A percentile compares a stretch with the other conserved stretches of the same genome.
Conservation (phyloP, 352 stramenopile genomes). For the Pythium coloratum region DNA sequence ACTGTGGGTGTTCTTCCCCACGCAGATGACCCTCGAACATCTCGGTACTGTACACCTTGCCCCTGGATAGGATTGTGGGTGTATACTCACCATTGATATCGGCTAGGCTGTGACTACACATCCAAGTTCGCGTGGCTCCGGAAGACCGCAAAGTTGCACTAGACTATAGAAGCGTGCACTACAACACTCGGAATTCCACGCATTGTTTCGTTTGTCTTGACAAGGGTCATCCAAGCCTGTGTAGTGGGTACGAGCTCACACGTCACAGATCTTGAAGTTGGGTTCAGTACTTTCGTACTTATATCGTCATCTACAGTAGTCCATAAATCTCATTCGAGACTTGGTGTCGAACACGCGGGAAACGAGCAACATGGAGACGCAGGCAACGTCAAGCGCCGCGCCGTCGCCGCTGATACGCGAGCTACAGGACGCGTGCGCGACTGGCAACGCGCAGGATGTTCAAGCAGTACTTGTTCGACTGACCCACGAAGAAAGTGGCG, state of each 20-base stretch:
- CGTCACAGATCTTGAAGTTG: neutral
- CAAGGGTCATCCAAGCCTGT: too few species aligned
- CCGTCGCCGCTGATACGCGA: neutral
- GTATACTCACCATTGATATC: too few species aligned
- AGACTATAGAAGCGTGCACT: too few species aligned
- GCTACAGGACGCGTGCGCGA: constrained; percentile 8
- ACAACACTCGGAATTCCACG: too few species aligned
- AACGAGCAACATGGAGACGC: neutral
- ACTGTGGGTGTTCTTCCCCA: constrained; percentile 25
- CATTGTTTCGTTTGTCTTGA: too few species aligned
- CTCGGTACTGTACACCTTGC: constrained; percentile 3
- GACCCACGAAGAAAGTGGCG: neutral
- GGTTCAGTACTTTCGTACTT: neutral
- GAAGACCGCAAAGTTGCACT: too few species aligned
- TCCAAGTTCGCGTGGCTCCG: too few species aligned
- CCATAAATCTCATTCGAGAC: neutral
- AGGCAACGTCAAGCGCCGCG: neutral
- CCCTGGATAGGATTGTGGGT: too few species aligned
- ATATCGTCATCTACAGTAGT: neutral
- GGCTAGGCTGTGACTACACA: too few species aligned
- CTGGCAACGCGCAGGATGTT: constrained; percentile 11
- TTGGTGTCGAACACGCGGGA: too few species aligned
- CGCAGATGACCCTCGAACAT: constrained; percentile 20
- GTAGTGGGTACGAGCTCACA: neutral
- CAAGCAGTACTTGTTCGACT: constrained; percentile 3